phyloP scores from a whole-genome alignment of 2,329 filamentous ascomycete genomes.

The Ceratocystiopsis sp. region DNA sequence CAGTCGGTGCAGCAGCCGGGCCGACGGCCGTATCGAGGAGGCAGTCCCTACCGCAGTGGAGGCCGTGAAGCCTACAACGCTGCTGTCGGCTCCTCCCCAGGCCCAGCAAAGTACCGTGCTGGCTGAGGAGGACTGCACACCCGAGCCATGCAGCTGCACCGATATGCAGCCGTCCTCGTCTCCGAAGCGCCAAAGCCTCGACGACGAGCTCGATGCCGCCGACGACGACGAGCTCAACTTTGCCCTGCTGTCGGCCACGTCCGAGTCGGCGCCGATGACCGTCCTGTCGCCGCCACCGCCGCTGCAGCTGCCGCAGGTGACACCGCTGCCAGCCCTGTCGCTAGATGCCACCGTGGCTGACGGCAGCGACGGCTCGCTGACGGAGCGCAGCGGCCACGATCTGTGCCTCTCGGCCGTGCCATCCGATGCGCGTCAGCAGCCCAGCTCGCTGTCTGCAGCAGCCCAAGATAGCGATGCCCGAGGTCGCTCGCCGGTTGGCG shows the following conservation, averaged over 20 bases:
- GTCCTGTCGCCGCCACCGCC: slow-evolving; percentile 36
- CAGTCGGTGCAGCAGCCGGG: background rate
- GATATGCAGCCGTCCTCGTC: no score
- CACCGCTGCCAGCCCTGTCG: background rate
- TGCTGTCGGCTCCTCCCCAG: slow-evolving; percentile 27
- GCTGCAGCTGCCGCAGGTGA: slow-evolving; percentile 8
- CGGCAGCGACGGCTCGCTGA: slow-evolving; percentile 16
- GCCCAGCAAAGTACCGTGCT: background rate
- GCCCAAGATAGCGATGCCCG: no score
- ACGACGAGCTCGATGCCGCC: slow-evolving; percentile 19
- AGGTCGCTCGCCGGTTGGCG: slow-evolving; percentile 3
- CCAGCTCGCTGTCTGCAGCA: no score
- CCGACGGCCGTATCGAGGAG: no score
- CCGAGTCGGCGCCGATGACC: slow-evolving; percentile 28
- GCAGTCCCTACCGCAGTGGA: background rate
- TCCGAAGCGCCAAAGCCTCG: no score
- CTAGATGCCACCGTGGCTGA: slow-evolving; percentile 8
- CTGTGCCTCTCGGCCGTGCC: slow-evolving; percentile 3
- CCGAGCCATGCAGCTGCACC: no score
- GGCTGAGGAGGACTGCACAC: no score
- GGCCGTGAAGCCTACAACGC: slow-evolving; percentile 11
- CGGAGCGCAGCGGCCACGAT: slow-evolving; percentile 13
- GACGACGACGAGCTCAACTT: slow-evolving; percentile 45
- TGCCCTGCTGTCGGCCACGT: slow-evolving; percentile 28
- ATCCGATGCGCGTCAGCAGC: no score